Conservation (phyloP, 108 stramenopile species). For the Nitzschia putrida region DNA sequence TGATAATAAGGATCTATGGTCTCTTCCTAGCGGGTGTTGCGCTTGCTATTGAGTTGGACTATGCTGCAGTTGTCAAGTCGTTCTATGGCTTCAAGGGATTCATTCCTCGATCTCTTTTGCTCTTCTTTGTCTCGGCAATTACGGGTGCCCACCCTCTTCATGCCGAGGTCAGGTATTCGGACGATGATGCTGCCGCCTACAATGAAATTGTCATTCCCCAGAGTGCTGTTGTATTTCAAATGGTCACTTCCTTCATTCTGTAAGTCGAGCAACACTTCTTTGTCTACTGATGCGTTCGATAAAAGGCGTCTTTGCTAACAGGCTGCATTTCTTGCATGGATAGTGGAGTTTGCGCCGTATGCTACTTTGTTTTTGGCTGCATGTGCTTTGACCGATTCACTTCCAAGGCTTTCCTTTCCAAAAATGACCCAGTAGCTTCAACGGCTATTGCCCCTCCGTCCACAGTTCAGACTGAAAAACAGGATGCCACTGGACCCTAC, state of each 20-base stretch:
- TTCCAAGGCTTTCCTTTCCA: conserved; percentile 68
- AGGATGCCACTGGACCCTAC: not conserved
- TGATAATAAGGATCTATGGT: conserved; percentile 69
- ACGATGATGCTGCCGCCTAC: conserved; percentile 22
- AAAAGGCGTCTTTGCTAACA: not conserved
- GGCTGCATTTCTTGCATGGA: not conserved
- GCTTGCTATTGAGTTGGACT: conserved; percentile 68
- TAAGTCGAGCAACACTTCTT: conserved; percentile 36
- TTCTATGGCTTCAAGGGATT: conserved; percentile 76
- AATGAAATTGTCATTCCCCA: conserved; percentile 45
- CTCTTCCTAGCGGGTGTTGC: conserved; percentile 49
- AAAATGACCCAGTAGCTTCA: conserved; percentile 61
- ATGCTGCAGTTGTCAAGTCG: conserved; percentile 29
- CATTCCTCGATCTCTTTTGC: conserved; percentile 52
- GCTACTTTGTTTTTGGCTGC: conserved; percentile 71
- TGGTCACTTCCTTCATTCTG: conserved; percentile 73
- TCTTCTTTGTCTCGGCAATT: conserved; percentile 68
- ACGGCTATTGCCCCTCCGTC: conserved; percentile 51
- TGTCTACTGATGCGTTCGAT: not conserved
- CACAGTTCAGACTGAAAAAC: not conserved
- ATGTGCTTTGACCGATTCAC: conserved; percentile 81
- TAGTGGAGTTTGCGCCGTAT: conserved; percentile 65
- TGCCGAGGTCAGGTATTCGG: conserved; percentile 33
- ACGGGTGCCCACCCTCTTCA: conserved; percentile 60
- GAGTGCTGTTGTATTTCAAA: conserved; percentile 75